Conservation (phyloP, 192 early-diverging fungal genomes). For the Backusella sp. region DNA sequence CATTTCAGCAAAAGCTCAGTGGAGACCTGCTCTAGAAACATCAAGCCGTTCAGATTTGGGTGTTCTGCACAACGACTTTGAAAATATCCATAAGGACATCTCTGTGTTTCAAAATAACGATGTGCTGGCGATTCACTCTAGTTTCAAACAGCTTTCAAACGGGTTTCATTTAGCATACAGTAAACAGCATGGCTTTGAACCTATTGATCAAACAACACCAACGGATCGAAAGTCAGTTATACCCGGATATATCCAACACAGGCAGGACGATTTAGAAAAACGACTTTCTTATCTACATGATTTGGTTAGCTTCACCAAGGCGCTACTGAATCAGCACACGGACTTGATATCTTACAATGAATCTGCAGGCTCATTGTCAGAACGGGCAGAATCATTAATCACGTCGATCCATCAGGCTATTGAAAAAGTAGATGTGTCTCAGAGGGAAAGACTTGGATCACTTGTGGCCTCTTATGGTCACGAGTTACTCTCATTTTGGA, state of each 20-base stretch:
- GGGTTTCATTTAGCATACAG: conserved; percentile 14
- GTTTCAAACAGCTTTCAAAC: conserved; percentile 20
- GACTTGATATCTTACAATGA: conserved; percentile 3
- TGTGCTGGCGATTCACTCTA: background rate
- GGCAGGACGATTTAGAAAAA: background rate
- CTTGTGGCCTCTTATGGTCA: background rate
- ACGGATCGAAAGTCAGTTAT: background rate
- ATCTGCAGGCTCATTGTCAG: background rate
- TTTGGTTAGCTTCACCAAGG: background rate
- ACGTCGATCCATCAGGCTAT: background rate
- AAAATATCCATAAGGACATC: conserved; percentile 2
- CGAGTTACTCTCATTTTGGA: conserved; percentile 15
- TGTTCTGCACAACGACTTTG: background rate
- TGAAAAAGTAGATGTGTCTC: background rate
- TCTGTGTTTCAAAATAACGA: conserved; percentile 25
- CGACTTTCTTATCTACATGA: background rate
- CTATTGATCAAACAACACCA: background rate
- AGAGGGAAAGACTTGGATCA: background rate
- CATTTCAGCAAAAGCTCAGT: conserved; percentile 18
- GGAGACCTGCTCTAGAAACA: background rate
- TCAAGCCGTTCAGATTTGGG: background rate
- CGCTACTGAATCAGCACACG: conserved; percentile 11
- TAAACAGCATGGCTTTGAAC: background rate
- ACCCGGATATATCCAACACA: background rate
- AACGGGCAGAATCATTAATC: background rate